Evolutionary conservation across 345 rosid species (phyloP), one percentile per base, ranked within the genome.

Genomic region (Kernera saxatilis): DNA sequence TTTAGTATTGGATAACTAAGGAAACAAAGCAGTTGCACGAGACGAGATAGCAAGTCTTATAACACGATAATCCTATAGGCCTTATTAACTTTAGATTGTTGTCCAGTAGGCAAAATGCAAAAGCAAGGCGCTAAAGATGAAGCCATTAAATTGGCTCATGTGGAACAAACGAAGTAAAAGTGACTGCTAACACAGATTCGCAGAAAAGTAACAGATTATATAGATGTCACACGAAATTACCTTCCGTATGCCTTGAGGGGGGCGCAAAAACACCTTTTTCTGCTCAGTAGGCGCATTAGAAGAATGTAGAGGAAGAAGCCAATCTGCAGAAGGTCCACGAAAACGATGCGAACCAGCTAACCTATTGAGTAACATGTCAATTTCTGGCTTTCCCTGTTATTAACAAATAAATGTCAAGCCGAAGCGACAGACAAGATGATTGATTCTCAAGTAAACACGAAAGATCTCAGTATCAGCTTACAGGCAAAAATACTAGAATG

Each of bases 281-380:
- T 89, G 93, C 68, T 85, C 91, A 46, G 65, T 67, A 43, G 94
- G 79, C 55, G 91, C 84, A 66, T 88, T 56, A 41, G 94, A 88
- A 41, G 98, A 92, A 86, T 92, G 98, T 74, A 89, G 74, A 57
- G 96, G 93, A 67, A 89, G 84, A 73, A 89, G 81, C 98, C 96
- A 92, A 65, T 92, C 85, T 23, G 86, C 80, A 52, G 93, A 84
- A 69, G 78, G 70, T 48, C 96, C 98, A 75, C 94, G 84, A 83
- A 90, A 92, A 37, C 82, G 91, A 78, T 83, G 85, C 70, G 91
- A 84, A 71, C 85, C 91, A 75, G 80, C 82, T 78, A 92, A 77
- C 62, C 84, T 88, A 82, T 88, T 94, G 19, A 81, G 82, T 72
- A 92, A 76, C 74, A 67, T 75, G 51, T 85, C 53, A 73, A 90